Percentiles rank a stretch among this genome's conserved stretches.
Conservation (phyloP, 768 basidiomycete genomes). For the Boletus rex-veris region DNA sequence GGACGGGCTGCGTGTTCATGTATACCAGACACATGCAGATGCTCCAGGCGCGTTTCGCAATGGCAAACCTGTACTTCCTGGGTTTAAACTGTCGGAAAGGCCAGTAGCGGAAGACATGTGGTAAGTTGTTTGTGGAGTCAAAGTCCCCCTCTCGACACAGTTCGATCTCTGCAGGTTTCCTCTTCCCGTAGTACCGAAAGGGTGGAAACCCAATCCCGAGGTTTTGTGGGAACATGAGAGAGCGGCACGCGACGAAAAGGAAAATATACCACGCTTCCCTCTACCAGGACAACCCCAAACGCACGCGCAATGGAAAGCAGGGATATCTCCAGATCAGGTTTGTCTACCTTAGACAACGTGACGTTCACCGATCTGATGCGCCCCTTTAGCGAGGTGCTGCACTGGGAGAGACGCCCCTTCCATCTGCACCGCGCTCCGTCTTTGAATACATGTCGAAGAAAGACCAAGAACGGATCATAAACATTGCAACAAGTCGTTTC, state of each 20-base stretch:
- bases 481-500: constrained; percentile 40
- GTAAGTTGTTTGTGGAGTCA: constrained; percentile 37
- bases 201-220: constrained; percentile 83
- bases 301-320: constrained; percentile 53
- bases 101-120: constrained; percentile 69
- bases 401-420: constrained; percentile 77
- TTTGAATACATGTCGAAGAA: constrained; percentile 95
- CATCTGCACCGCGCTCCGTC: constrained; percentile 71
- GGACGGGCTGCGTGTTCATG: constrained; percentile 6
- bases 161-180: constrained; percentile 59
- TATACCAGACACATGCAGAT: constrained; percentile 16
- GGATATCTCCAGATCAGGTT: constrained; percentile 73
- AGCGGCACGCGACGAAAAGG: constrained; percentile 39
- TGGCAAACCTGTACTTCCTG: constrained; percentile 67
- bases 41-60: constrained; percentile 56
- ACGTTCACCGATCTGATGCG: constrained; percentile 3
- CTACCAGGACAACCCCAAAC: constrained; percentile 27
- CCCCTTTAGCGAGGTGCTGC: constrained; percentile 68
- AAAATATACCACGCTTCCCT: constrained; percentile 34
- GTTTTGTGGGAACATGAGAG: constrained; percentile 63
- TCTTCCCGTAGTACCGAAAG: constrained; percentile 74
- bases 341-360: constrained; percentile 19
- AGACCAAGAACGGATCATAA: constrained; percentile 80
- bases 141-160: constrained; percentile 15
- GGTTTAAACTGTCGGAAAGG: constrained; percentile 68